Conservation (phyloP, 257 asterid species). For the Solanum gandarillasii region DNA sequence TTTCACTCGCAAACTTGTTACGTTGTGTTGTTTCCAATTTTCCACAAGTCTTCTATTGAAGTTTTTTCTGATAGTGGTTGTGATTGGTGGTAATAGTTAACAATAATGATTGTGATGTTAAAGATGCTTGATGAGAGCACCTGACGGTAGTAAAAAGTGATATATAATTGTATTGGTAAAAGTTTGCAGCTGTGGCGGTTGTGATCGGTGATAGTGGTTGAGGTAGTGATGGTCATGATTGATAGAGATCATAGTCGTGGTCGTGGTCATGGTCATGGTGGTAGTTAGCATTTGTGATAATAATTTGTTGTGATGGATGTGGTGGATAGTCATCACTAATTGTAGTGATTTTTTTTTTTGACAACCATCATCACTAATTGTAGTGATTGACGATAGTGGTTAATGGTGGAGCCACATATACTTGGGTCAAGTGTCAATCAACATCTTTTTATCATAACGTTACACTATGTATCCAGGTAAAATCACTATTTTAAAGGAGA, state of each 20-base stretch:
- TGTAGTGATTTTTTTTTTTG: no score
- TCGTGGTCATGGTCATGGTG: not conserved
- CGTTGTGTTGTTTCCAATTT: not conserved
- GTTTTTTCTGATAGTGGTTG: not conserved
- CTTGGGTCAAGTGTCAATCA: no score
- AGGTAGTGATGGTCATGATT: not conserved
- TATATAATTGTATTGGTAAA: not conserved
- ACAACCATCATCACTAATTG: not conserved
- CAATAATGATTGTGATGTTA: not conserved
- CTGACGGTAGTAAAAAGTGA: not conserved
- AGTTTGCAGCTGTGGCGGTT: not conserved
- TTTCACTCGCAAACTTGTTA: not conserved
- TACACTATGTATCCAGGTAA: no score
- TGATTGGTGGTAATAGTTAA: no score
- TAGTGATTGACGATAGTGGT: not conserved
- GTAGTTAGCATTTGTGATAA: not conserved
- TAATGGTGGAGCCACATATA: not conserved
- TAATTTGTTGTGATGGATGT: not conserved
- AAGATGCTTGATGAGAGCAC: not conserved
- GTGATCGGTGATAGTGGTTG: not conserved
- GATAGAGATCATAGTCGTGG: not conserved
- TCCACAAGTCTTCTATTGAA: not conserved
- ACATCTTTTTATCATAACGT: no score
- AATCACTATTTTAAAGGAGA: not conserved
- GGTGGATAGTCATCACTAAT: not conserved